Evolutionary conservation across 148 eudicot species (phyloP).

Genomic region (Arctostaphylos glauca): DNA sequence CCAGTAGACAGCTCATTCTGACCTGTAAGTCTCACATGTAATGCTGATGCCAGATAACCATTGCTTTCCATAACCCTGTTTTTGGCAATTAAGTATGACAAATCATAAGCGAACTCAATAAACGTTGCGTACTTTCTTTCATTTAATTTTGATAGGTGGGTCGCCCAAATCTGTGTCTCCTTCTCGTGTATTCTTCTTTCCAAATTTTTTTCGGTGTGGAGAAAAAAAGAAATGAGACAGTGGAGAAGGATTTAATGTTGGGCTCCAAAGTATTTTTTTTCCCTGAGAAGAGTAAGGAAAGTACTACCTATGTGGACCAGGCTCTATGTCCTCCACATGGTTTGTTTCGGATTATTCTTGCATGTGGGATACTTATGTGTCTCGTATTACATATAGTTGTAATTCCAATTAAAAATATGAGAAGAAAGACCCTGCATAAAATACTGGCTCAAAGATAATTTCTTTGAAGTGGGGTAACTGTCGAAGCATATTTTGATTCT

Average conservation of each 20-base stretch:
- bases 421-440: not conserved
- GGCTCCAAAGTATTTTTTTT: too few species aligned
- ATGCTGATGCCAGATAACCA: not conserved
- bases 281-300: too few species aligned
- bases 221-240: too few species aligned
- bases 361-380: not conserved
- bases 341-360: not conserved
- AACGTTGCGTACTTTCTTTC: not conserved
- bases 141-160: not conserved
- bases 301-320: too few species aligned
- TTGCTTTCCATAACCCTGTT: not conserved
- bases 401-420: too few species aligned
- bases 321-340: not conserved
- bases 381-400: not conserved
- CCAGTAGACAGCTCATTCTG: conserved; percentile 2
- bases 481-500: not conserved
- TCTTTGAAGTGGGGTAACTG: not conserved
- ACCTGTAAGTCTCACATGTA: not conserved
- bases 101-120: too few species aligned
- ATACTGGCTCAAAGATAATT: not conserved
- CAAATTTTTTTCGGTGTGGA: too few species aligned
- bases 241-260: too few species aligned
- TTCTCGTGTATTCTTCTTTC: too few species aligned
- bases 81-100: not conserved
- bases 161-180: not conserved